Conservation (phyloP, 352 stramenopile species). For the Thraustochytrium sp. region DNA sequence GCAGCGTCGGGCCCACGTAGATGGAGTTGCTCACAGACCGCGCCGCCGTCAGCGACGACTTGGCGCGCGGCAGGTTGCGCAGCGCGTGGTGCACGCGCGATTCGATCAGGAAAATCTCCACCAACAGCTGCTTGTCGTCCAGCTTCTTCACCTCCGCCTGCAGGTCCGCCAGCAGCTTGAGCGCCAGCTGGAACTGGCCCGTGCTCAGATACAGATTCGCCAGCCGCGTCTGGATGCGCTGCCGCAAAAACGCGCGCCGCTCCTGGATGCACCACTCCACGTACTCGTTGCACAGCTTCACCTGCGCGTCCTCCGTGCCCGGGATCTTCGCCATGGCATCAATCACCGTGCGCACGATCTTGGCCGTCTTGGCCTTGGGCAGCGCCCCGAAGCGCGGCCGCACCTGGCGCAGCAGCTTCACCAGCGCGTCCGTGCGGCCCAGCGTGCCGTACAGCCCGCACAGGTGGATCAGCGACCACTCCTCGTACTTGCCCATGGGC, state of each 20-base stretch:
- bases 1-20: constrained; percentile 89
- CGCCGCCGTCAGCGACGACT: constrained; percentile 84
- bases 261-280: constrained; percentile 80
- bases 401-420: constrained; percentile 72
- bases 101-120: constrained; percentile 97
- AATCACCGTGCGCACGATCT: constrained; percentile 95
- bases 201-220: constrained; percentile 62
- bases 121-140: constrained; percentile 97
- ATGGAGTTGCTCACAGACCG: constrained; percentile 95
- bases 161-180: constrained; percentile 87
- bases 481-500: constrained; percentile 28
- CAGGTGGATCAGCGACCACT: constrained; percentile 41
- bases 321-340: constrained; percentile 90
- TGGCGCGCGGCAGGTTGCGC: constrained; percentile 91
- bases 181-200: constrained; percentile 78
- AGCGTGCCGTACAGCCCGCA: constrained; percentile 42
- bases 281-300: constrained; percentile 89
- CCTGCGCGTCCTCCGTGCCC: constrained; percentile 83
- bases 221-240: constrained; percentile 92
- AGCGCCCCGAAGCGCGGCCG: constrained; percentile 88
- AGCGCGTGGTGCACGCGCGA: constrained; percentile 94
- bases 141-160: constrained; percentile 96
- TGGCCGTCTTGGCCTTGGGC: constrained; percentile 95
- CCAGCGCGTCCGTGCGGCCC: constrained; percentile 51
- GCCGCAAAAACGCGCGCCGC: constrained; percentile 94